Evolutionary conservation across 441 rosid species (phyloP), one percentile per base, ranked within the genome.

Genomic region (Pelargonium cotyledonis): DNA sequence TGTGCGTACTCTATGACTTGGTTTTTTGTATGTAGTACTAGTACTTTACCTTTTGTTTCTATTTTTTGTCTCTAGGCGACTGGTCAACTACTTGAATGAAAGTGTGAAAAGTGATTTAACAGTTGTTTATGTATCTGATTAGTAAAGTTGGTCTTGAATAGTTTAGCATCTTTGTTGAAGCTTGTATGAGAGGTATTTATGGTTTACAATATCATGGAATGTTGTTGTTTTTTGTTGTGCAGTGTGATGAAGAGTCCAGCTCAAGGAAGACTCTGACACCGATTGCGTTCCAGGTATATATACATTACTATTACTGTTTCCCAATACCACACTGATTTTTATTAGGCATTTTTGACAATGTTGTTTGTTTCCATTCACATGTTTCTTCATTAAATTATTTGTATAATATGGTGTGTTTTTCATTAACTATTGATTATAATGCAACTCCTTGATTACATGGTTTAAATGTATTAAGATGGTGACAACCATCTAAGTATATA

Each of bases 231-330:
- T 65, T 73, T 76, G 72, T 60, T 58, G 7, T 81, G 83, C 83
- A 91, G 96, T 83, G 81, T 76, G 97, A 89, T 78, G 92, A 83
- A 68, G 49, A 80, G 63, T 81, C 85, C 49, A 62, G 76, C 26
- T 66, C 66, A 19, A 81, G 89, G 73, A 86, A 77, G 81, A 91
- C 94, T 8, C 47, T 65, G 12, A 82, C 68, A 73, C 94, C 89
- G 60, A 81, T 88, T 66, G 80, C 73, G 73, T 88, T 85, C 72
- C 80, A 85, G 96, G 96, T 89, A 72, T 53, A 19, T 58, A 31
- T 63, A 10, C 19, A 38, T 31, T 47, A 31, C 16, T 46, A 8
- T 21, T 29, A 46, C 51, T 38, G 44, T 26, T 63, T 8, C 72
- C 62, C 18, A 43, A 2, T 47, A 43, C 43, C 49, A 9, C 51